Base-by-base conservation (phyloP, 2,329 filamentous ascomycete genomes). In the Onygena corvina region DNA sequence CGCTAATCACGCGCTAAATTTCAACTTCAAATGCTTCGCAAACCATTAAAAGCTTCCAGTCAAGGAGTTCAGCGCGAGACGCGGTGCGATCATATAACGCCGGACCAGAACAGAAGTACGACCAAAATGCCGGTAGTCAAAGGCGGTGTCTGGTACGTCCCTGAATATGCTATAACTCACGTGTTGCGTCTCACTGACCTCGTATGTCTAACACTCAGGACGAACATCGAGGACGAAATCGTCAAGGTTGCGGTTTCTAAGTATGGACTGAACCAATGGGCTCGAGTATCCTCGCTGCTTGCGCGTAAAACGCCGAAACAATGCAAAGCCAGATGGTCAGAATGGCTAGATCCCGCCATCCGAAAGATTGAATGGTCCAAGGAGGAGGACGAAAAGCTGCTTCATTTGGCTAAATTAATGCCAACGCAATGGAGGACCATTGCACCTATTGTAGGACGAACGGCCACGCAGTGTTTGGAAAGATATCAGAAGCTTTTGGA, bases 371-470 rank as follows among this genome's bases (percentile, higher is more conserved):
- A 98, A 71, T 98, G 92, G 90, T 94, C 87, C 64, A 86, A 92
- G 63, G 92, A 98, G 68, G 92, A 98, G 67, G 92, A 98, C 66
- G 92, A 98, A 74, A 95, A 94, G 71, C 76, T 98, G 53, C 71
- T 98, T 60, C 92, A 96, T 63, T 76, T 98, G 61, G 92, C 92
- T 54, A 98, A 96, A 76, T 76, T 98, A 70, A 94, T 98, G 83
- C 92, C 92, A 50, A 96, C 90, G 23, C 92, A 98, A 77, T 98
- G 92, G 92, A 84, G 92, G 61, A 96, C 92, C 44, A 96, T 98
- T 62, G 90, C 92, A 51, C 89, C 92, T 49, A 90, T 96, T 58
- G 89, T 98, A 60, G 92, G 92, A 57, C 81, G 92, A 61, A 96
- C 92, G 38, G 92, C 92, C 44, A 96, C 92, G 55, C 92, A 96